Evolutionary conservation across 2,329 filamentous ascomycete genomes (phyloP), one percentile per base, ranked within the genome.

Genomic region (Pseudomassariella vexata): DNA sequence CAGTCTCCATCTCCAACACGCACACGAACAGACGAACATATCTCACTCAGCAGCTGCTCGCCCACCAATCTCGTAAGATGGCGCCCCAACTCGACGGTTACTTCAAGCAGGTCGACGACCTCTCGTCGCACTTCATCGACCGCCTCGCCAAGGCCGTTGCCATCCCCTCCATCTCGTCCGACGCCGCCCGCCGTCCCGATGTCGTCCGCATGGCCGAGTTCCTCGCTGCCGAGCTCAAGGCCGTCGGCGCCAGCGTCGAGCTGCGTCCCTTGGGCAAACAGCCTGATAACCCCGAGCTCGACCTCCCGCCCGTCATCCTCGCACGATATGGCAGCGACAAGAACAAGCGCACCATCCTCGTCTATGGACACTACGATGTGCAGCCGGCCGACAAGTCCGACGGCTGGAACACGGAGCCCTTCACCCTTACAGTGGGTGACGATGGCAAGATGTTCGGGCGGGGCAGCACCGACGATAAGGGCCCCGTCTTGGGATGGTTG

Each of bases 311-410:
- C 2, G 89, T 95, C 31, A 79, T 98, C 35, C 76, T 98, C 42
- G 90, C 82, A 30, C 82, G 92, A 46, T 96, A 96, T 60, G 89
- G 92, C 46, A 85, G 78, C 60, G 89, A 96, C 60, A 81, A 84
- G 62, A 86, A 76, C 60, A 98, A 96, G 77, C 79, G 85, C 39
- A 96, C 89, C 21, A 92, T 98, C 46, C 73, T 98, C 40, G 87
- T 98, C 28, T 98, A 98, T 56, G 92, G 92, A 28, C 92, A 98
- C 70, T 98, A 98, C 67, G 92, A 98, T 58, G 92, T 98, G 21
- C 92, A 98, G 66, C 92, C 92, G 17, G 92, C 92, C 20, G 76
- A 89, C 55, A 85, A 85, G 68, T 85, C 84, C 47, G 92, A 98
- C 50, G 92, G 92, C 44, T 98, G 92, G 92, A 80, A 82, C 33